phyloP scores from a whole-genome alignment of 495 filamentous ascomycete genomes.

The Rostrohypoxylon terebratum region DNA sequence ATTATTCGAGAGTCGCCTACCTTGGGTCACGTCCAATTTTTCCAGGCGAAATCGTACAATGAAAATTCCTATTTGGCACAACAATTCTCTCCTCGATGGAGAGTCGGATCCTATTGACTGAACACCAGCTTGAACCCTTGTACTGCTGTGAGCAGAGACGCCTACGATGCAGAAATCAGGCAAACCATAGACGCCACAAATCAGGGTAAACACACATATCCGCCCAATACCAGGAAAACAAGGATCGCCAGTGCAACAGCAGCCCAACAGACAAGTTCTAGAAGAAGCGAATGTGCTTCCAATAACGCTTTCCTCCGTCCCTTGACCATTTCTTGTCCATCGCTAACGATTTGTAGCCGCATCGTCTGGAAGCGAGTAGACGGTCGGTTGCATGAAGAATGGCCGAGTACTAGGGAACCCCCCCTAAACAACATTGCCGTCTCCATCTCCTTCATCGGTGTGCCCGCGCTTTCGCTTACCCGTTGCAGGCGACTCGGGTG shows the following conservation, averaged over 20 bases:
- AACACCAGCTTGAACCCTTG: constrained; percentile 30
- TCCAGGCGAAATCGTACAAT: constrained; percentile 7
- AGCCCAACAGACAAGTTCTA: constrained; percentile 12
- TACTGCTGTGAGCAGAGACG: constrained; percentile 12
- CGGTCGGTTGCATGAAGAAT: constrained; percentile 31
- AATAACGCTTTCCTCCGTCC: constrained; percentile 29
- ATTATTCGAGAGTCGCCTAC: constrained; percentile 18
- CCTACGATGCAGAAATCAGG: constrained; percentile 13
- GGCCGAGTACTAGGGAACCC: constrained; percentile 18
- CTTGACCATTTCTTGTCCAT: constrained; percentile 5
- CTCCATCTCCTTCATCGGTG: constrained; percentile 44
- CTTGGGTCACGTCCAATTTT: constrained; percentile 25
- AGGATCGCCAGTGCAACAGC: neutral
- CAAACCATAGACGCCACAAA: constrained; percentile 2
- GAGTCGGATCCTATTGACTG: constrained; percentile 15
- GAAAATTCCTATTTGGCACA: constrained; percentile 24
- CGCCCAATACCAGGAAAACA: neutral
- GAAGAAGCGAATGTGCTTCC: constrained; percentile 23
- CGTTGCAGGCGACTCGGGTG: constrained; percentile 42
- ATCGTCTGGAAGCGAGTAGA: constrained; percentile 24
- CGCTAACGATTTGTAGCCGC: constrained; percentile 33
- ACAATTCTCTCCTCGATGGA: constrained; percentile 23
- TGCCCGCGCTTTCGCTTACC: constrained; percentile 67
- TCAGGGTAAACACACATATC: constrained; percentile 21
- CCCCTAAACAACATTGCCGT: constrained; percentile 33